phyloP scores from a whole-genome alignment of 176 grass and related monocot genomes.

The Poa annua region DNA sequence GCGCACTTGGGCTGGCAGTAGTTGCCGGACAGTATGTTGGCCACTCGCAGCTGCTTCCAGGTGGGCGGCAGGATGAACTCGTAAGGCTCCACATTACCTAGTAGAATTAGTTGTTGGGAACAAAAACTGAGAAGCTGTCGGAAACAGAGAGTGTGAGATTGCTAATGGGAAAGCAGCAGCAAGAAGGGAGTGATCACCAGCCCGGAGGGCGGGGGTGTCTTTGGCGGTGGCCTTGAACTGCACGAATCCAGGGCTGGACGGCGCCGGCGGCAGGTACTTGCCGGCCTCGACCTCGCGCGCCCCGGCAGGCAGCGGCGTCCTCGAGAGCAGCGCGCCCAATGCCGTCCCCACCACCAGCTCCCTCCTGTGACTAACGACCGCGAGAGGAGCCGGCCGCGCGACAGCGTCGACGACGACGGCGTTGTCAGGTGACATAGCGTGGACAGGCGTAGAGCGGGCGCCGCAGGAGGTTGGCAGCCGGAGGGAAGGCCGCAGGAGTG shows the following conservation, averaged over 20 bases:
- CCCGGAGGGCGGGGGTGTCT: constrained; percentile 93
- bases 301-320: constrained; percentile 31
- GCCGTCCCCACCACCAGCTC: constrained; percentile 61
- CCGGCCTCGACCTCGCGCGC: constrained; percentile 84
- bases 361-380: constrained; percentile 47
- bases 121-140: not conserved
- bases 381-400: constrained; percentile 3
- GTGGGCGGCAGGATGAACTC: constrained; percentile 86
- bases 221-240: constrained; percentile 81
- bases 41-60: constrained; percentile 87
- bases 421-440: constrained; percentile 15
- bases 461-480: constrained; percentile 28
- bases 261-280: constrained; percentile 69
- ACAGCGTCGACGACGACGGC: too few species aligned
- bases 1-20: constrained; percentile 99
- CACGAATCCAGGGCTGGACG: constrained; percentile 70
- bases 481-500: constrained; percentile 36
- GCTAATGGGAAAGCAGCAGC: not conserved
- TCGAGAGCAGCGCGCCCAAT: constrained; percentile 50
- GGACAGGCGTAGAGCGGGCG: not conserved
- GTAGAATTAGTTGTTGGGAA: constrained; percentile 19
- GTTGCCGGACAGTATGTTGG: constrained; percentile 95
- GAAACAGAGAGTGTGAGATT: not conserved
- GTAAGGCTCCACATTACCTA: constrained; percentile 95
- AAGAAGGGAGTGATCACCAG: constrained; percentile 54